These are phyloP conservation scores for Intubia oerlemansii DNA, from an alignment of 2,329 filamentous ascomycete genomes.

Conservation along the genomic window DNA sequence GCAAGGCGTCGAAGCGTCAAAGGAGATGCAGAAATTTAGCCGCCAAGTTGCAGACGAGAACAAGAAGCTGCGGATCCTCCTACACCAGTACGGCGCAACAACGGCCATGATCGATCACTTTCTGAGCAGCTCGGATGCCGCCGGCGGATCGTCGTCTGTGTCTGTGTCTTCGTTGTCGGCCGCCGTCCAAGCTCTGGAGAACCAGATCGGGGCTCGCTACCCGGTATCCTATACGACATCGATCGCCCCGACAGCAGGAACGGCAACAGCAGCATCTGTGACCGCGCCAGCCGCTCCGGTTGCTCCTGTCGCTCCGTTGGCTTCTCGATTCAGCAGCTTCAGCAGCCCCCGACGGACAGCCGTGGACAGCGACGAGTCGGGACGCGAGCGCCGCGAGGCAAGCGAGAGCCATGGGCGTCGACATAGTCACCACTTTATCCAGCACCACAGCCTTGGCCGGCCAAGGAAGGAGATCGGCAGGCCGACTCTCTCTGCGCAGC, in stretches of 20 bases:
- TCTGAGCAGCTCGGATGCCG: too few relatives aligned
- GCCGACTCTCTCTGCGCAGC: not conserved
- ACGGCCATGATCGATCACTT: slow-evolving; percentile 30
- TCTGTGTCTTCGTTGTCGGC: not conserved
- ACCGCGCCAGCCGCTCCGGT: not conserved
- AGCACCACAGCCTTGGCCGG: not conserved
- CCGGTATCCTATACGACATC: slow-evolving; percentile 11
- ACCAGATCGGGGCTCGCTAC: slow-evolving; percentile 16
- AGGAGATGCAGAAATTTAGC: slow-evolving; percentile 52
- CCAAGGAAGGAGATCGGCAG: too few relatives aligned
- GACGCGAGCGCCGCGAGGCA: too few relatives aligned
- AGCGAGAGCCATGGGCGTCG: too few relatives aligned
- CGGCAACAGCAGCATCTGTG: not conserved
- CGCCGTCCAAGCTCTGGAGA: slow-evolving; percentile 12
- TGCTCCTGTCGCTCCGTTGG: too few relatives aligned
- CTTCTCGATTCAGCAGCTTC: too few relatives aligned
- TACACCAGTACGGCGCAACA: slow-evolving; percentile 33
- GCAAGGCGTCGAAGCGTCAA: slow-evolving; percentile 42
- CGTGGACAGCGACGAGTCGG: not conserved
- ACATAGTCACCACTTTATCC: not conserved
- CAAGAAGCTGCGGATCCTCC: slow-evolving; percentile 34
- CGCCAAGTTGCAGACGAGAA: slow-evolving; percentile 51
- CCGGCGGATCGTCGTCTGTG: not conserved
- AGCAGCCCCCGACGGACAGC: too few relatives aligned
- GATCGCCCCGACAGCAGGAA: slow-evolving; percentile 7